Conservation (phyloP, 176 grass and related monocot species). For the Puya raimondii region DNA sequence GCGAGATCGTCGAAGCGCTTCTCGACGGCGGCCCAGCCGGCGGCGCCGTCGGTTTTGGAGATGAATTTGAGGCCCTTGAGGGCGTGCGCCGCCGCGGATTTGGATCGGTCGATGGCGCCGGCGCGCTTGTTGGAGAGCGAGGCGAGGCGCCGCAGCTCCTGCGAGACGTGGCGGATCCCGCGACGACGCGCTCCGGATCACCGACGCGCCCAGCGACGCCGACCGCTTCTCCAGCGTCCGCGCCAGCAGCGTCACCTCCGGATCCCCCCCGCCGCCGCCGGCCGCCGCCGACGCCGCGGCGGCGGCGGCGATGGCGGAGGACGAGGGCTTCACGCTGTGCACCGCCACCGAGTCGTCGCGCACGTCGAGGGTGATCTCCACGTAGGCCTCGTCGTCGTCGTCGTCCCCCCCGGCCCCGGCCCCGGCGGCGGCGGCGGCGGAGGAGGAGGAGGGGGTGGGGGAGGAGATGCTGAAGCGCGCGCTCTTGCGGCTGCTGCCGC, state of each 20-base stretch:
- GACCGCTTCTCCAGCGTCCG: conserved; percentile 62
- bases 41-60: conserved; percentile 40
- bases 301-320: too few relatives aligned
- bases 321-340: conserved; percentile 65
- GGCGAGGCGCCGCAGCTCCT: conserved; percentile 68
- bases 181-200: conserved; percentile 66
- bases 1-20: conserved; percentile 61
- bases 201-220: conserved; percentile 30
- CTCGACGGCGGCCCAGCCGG: conserved; percentile 55
- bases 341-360: conserved; percentile 90
- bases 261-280: conserved; percentile 25
- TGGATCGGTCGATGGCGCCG: conserved; percentile 45
- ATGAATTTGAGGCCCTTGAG: conserved; percentile 99
- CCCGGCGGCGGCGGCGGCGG: conserved; percentile 26
- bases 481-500: conserved; percentile 47
- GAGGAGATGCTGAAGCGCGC: conserved; percentile 60
- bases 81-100: conserved; percentile 66
- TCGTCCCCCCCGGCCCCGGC: conserved; percentile 29
- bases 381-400: conserved; percentile 56
- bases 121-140: conserved; percentile 30
- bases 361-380: conserved; percentile 95
- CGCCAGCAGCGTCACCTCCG: conserved; percentile 53
- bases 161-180: conserved; percentile 83
- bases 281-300: neutral
- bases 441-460: conserved; percentile 7